Percentiles rank a stretch among this genome's conserved stretches.
Evolutionary conservation across 2,329 filamentous ascomycete species (phyloP).

Genomic region (Fusarium drepaniforme): DNA sequence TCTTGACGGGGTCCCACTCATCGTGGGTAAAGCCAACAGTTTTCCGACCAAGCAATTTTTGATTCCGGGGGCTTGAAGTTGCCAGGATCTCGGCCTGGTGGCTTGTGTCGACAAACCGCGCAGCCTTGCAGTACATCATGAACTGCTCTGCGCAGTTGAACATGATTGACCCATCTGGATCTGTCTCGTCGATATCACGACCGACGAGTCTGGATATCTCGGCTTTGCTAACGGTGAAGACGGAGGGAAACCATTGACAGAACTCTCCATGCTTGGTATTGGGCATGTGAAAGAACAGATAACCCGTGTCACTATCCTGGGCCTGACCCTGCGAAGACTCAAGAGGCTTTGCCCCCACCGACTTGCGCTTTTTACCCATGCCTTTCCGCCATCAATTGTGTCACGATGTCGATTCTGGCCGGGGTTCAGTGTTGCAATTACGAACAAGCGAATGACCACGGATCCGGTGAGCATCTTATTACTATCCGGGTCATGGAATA

Average conservation of each 20-base stretch:
- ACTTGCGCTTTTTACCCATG: constrained; percentile 8
- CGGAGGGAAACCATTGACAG: constrained; percentile 51
- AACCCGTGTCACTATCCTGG: constrained; percentile 19
- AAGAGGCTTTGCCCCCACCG: constrained; percentile 13
- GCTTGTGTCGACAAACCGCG: constrained; percentile 47
- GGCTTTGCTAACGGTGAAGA: constrained; percentile 44
- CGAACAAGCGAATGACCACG: constrained; percentile 23
- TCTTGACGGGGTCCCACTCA: constrained; percentile 49
- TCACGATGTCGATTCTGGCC: not conserved
- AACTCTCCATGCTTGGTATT: constrained; percentile 47
- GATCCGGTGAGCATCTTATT: constrained; percentile 10
- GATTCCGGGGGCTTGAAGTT: constrained; percentile 43
- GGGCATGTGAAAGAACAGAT: constrained; percentile 50
- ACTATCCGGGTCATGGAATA: not conserved
- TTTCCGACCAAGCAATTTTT: constrained; percentile 46
- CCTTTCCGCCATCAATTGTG: constrained; percentile 7
- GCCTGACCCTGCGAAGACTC: constrained; percentile 14
- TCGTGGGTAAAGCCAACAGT: constrained; percentile 44
- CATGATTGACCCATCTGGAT: constrained; percentile 32
- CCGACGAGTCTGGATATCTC: constrained; percentile 46
- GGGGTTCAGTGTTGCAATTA: not conserved
- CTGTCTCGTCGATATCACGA: constrained; percentile 32
- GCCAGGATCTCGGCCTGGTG: constrained; percentile 41
- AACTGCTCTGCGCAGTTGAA: constrained; percentile 55
- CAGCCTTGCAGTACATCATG: constrained; percentile 58